Evolutionary conservation across 2,329 filamentous ascomycete species (phyloP).

Genomic region (Exophiala alcalophila): DNA sequence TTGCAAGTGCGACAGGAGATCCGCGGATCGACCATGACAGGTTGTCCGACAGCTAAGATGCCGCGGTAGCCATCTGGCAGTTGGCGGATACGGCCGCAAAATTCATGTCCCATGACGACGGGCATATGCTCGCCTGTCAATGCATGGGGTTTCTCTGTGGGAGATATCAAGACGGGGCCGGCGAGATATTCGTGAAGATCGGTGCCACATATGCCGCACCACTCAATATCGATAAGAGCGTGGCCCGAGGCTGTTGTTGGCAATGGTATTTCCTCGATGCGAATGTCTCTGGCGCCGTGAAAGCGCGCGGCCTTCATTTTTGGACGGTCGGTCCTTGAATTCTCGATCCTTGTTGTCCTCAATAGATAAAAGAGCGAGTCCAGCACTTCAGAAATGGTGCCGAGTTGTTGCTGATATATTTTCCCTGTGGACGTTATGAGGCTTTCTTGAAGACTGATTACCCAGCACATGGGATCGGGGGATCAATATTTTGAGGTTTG

Average conservation of each 20-base stretch:
- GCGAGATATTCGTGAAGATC: constrained; percentile 46
- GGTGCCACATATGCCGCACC: constrained; percentile 32
- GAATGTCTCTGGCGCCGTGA: constrained; percentile 43
- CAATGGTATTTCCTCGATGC: constrained; percentile 42
- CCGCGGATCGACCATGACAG: constrained; percentile 11
- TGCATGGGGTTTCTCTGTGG: not conserved
- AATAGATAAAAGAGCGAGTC: too few species aligned
- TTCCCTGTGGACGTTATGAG: too few species aligned
- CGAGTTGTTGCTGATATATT: too few species aligned
- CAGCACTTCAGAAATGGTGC: too few species aligned
- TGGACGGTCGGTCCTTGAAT: too few species aligned
- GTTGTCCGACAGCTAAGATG: not conserved
- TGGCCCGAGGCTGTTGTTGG: constrained; percentile 40
- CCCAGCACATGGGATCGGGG: too few species aligned
- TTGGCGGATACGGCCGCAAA: constrained; percentile 5
- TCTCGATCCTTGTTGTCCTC: too few species aligned
- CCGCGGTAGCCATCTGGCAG: not conserved
- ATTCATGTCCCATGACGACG: constrained; percentile 11
- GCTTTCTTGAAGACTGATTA: too few species aligned
- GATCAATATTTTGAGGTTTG: too few species aligned
- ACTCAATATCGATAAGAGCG: constrained; percentile 37
- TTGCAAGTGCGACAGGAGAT: constrained; percentile 5
- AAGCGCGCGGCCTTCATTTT: constrained; percentile 48
- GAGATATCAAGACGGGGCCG: constrained; percentile 1
- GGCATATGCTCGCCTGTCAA: constrained; percentile 9